These are phyloP conservation scores for Stagonosporopsis chrysanthemi DNA, from an alignment of 2,329 filamentous ascomycete genomes.

Conservation along the genomic window DNA sequence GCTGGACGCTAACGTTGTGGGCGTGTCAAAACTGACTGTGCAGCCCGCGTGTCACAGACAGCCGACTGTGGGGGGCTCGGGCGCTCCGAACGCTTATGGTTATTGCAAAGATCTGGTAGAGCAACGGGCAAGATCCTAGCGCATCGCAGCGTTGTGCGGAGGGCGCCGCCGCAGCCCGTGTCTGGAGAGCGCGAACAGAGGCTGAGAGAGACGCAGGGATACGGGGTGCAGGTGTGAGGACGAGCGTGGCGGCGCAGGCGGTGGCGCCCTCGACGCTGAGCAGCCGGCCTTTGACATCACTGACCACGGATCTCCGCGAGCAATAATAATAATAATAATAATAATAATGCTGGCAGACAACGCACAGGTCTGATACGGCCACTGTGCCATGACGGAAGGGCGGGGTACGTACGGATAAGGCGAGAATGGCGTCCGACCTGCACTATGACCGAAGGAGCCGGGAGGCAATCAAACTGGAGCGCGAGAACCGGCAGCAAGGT, in stretches of 20 bases:
- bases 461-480: conserved; percentile 30
- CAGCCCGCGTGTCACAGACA: conserved; percentile 37
- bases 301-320: neutral
- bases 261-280: neutral
- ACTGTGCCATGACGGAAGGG: conserved; percentile 16
- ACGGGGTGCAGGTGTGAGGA: neutral
- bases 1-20: conserved; percentile 22
- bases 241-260: neutral
- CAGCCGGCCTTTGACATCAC: neutral
- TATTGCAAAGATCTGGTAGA: conserved; percentile 24
- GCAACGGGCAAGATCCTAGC: conserved; percentile 34
- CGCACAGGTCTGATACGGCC: conserved; percentile 15
- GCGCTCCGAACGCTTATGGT: conserved; percentile 32
- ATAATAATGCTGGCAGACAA: conserved; percentile 11
- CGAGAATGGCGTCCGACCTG: conserved; percentile 13
- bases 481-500: conserved; percentile 36
- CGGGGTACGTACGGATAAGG: conserved; percentile 29
- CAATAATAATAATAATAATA: conserved; percentile 3
- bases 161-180: conserved; percentile 15
- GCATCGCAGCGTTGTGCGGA: conserved; percentile 18
- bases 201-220: neutral
- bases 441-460: conserved; percentile 28
- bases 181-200: conserved; percentile 1
- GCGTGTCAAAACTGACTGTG: conserved; percentile 40
- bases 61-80: conserved; percentile 35